Evolutionary conservation across 768 basidiomycete genomes (phyloP), one percentile per base, ranked within the genome.

Genomic region (Agrocybe praecox): DNA sequence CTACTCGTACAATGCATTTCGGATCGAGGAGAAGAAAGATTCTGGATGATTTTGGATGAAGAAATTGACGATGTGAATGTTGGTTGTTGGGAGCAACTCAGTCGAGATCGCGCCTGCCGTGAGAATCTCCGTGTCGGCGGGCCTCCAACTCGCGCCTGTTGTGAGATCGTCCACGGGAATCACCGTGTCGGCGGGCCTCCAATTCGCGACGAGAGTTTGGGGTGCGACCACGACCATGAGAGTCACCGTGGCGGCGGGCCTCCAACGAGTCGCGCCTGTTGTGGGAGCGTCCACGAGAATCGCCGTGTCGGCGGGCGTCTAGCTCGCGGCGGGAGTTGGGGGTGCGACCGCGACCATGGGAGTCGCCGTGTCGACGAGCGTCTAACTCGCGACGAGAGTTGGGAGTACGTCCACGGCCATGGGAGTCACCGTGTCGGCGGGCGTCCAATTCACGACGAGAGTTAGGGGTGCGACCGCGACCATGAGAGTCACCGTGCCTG

Each of bases 191-290:
- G 26, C 26, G 26, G 26, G 26, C 26, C 26, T 29, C 26, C 4
- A 29, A 9, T 5, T 29, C 26, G 10, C 18, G 18, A 10, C 44
- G 18, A 19, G 33, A 17, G 52, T 46, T 29, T 7, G 11, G 26
- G 24, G 26, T 10, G 9, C 26, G 26, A 29, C 26, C 26, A n/a
- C 32, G 44, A 18, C 45, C 29, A 21, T 26, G 10, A 22, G 44
- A 32, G 18, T 33, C 53, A 54, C 53, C 53, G 46, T 55, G 53
- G 8, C 53, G 46, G 46, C 53, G 52, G 15, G 52, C 43, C 2
- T 46, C 52, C 12, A 53, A 42, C 18, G n/a, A 21, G 5, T 42
- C 6, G 12, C 36, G 42, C 19, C 6, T 11, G 49, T 50, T 50
- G 4, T 2, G 49, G 19, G 49, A 6, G 49, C 50, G 50, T 1